Evolutionary conservation across 768 basidiomycete species (phyloP).

Genomic region (Suillus alpinus): DNA sequence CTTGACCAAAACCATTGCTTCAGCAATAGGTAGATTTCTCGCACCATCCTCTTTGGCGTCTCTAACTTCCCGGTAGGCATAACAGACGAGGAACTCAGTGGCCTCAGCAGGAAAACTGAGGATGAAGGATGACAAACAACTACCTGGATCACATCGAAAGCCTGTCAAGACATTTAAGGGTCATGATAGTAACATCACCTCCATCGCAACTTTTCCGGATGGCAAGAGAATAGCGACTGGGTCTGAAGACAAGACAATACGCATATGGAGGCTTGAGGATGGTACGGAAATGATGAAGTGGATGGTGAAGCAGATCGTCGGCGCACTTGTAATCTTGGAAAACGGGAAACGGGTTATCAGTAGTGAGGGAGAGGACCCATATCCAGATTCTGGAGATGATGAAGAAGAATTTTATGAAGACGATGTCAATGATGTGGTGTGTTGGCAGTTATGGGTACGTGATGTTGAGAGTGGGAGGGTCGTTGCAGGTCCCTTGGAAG

Average conservation of each 20-base stretch:
- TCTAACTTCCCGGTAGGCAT: background rate
- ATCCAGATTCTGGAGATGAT: background rate
- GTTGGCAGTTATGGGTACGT: background rate
- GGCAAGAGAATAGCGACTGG: background rate
- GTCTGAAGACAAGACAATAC: background rate
- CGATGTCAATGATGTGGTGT: background rate
- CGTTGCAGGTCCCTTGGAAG: background rate
- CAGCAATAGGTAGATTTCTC: background rate
- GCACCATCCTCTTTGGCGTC: background rate
- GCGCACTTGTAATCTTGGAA: background rate
- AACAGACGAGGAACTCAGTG: background rate
- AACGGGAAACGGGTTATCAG: background rate
- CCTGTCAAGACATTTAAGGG: background rate
- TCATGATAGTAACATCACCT: background rate
- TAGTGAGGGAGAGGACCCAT: background rate
- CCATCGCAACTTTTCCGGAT: background rate
- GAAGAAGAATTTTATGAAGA: background rate
- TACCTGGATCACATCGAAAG: background rate
- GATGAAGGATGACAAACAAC: background rate
- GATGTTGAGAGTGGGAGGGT: background rate
- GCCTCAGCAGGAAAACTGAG: no score
- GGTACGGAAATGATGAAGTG: background rate
- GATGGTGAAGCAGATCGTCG: background rate
- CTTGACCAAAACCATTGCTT: background rate
- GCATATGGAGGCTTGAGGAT: background rate